Percentiles rank a stretch among this genome's conserved stretches.
phyloP scores from a whole-genome alignment of 768 basidiomycete species.

The Leucosporidium creatinivorum region DNA sequence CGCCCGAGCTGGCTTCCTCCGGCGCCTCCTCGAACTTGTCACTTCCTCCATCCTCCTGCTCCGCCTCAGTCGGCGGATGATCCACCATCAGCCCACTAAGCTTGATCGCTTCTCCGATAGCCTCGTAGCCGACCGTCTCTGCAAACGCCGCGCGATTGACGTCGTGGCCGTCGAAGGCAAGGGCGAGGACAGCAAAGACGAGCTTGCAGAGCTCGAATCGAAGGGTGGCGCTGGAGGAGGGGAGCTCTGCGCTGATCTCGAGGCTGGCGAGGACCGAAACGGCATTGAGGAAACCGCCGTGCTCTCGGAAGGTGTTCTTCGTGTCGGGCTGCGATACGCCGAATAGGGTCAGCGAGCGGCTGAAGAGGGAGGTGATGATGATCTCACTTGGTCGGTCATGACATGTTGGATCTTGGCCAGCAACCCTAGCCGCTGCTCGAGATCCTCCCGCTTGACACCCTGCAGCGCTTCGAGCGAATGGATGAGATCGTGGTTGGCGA shows the following conservation, averaged over 20 bases:
- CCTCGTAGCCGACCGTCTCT: constrained; percentile 4
- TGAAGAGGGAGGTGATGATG: too few species aligned
- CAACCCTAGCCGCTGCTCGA: neutral
- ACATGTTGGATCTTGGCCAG: constrained; percentile 1
- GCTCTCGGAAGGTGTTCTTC: neutral
- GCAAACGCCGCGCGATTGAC: neutral
- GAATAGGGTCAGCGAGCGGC: too few species aligned
- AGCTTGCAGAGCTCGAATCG: constrained; percentile 10
- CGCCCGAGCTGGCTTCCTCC: neutral
- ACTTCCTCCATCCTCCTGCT: too few species aligned
- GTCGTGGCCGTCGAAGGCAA: constrained; percentile 2
- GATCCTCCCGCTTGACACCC: neutral
- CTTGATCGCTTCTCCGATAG: constrained; percentile 3
- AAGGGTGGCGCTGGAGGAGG: neutral
- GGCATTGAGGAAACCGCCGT: constrained; percentile 8
- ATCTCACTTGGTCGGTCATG: neutral
- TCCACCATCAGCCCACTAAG: constrained; percentile 1
- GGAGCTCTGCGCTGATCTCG: neutral
- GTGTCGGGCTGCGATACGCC: neutral
- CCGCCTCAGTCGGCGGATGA: neutral
- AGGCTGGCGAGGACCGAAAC: constrained; percentile 4
- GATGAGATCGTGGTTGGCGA: neutral
- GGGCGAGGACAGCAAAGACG: constrained; percentile 2
- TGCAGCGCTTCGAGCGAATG: constrained; percentile 7
- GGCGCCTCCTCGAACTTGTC: neutral